phyloP scores from a whole-genome alignment of 164 flowering plant genomes.

The Stephania japonica region DNA sequence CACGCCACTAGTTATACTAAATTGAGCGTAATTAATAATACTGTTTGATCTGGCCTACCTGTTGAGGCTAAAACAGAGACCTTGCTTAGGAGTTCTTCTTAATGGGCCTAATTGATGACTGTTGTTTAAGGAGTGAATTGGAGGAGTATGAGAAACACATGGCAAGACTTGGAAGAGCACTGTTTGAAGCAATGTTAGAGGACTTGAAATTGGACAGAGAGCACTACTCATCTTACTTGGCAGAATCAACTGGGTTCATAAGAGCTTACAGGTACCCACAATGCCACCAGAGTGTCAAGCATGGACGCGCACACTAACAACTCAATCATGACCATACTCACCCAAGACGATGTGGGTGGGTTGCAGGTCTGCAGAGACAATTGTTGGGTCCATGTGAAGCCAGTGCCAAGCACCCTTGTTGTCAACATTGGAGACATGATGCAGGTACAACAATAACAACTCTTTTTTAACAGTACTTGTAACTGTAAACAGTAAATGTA shows the following conservation, averaged over 20 bases:
- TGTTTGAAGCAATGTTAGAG: neutral
- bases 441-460: conserved; percentile 48
- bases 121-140: neutral
- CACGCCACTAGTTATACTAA: too few species aligned
- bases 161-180: neutral
- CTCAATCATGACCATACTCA: neutral
- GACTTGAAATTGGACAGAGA: neutral
- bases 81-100: too few species aligned
- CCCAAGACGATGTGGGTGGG: conserved; percentile 3
- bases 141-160: conserved; percentile 6
- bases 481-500: neutral
- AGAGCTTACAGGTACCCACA: conserved; percentile 3
- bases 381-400: too few species aligned
- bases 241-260: neutral
- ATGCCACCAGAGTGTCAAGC: neutral
- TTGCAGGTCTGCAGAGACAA: too few species aligned
- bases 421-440: conserved; percentile 78
- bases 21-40: too few species aligned
- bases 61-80: too few species aligned
- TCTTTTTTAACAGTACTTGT: neutral
- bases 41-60: too few species aligned
- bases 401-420: conserved; percentile 32
- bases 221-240: neutral
- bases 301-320: conserved; percentile 1
- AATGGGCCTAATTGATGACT: too few species aligned